Conservation (phyloP, 2,329 filamentous ascomycete species). For the Stachybotrys echinatus region DNA sequence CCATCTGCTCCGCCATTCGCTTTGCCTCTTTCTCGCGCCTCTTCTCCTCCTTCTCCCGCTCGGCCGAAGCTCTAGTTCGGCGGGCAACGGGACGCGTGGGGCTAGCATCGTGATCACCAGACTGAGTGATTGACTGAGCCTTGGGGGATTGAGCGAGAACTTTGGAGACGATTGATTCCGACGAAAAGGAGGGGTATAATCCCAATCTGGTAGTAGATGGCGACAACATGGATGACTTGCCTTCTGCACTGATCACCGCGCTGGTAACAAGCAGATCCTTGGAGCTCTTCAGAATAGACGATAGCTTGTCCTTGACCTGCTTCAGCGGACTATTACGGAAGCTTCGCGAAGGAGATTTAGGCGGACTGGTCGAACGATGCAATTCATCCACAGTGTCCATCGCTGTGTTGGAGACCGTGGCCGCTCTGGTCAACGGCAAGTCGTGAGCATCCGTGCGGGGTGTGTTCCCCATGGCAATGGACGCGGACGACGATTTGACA, state of each 20-base stretch:
- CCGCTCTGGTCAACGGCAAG: conserved; percentile 48
- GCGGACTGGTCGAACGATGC: conserved; percentile 38
- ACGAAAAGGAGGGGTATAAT: conserved; percentile 38
- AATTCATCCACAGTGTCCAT: conserved; percentile 42
- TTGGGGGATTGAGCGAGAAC: conserved; percentile 13
- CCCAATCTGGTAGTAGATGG: conserved; percentile 44
- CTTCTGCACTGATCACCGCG: conserved; percentile 57
- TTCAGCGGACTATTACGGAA: conserved; percentile 75
- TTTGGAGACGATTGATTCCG: conserved; percentile 37
- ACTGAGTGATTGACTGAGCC: conserved; percentile 8
- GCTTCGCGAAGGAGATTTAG: conserved; percentile 51
- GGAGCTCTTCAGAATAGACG: conserved; percentile 83
- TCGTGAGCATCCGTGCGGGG: conserved; percentile 11
- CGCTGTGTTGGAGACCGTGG: conserved; percentile 54
- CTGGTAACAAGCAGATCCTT: conserved; percentile 81
- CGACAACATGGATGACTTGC: conserved; percentile 52
- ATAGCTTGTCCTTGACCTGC: conserved; percentile 87
- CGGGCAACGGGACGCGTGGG: conserved; percentile 37
- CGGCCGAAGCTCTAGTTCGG: conserved; percentile 52
- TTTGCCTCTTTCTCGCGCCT: conserved; percentile 61
- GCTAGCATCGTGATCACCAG: conserved; percentile 24
- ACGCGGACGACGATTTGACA: conserved; percentile 59
- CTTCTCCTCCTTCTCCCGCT: conserved; percentile 60
- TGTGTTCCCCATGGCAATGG: conserved; percentile 36
- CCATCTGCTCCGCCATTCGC: conserved; percentile 53